Evolutionary conservation across 257 asterid genomes (phyloP).

Genomic region (Orobanche coerulescens): DNA sequence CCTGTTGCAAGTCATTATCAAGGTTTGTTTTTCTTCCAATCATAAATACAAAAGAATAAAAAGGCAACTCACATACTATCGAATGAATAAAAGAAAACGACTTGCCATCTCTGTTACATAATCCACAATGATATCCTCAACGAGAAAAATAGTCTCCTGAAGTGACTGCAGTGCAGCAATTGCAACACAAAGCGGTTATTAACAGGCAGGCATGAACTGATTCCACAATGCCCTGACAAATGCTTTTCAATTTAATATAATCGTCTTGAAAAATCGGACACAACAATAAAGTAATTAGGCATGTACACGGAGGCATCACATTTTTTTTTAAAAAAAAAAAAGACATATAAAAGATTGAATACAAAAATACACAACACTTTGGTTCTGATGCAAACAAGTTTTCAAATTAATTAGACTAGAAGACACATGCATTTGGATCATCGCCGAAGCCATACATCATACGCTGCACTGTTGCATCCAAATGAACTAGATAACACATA

Average conservation of each 20-base stretch:
- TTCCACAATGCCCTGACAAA: background rate
- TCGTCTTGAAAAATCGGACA: too few relatives aligned
- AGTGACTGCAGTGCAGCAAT: constrained; percentile 56
- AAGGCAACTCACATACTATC: too few relatives aligned
- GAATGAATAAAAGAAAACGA: background rate
- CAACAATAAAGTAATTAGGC: too few relatives aligned
- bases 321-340: too few relatives aligned
- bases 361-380: too few relatives aligned
- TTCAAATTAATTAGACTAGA: background rate
- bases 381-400: too few relatives aligned
- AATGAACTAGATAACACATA: background rate
- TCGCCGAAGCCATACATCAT: constrained; percentile 97
- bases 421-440: constrained; percentile 64
- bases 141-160: constrained; percentile 82
- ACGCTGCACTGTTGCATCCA: constrained; percentile 63
- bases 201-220: background rate
- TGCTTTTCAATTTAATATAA: background rate
- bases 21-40: background rate
- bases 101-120: constrained; percentile 87
- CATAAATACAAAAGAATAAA: background rate
- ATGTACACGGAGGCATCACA: too few relatives aligned
- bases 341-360: too few relatives aligned
- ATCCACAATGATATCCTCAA: constrained; percentile 91
- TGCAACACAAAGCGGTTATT: constrained; percentile 6
- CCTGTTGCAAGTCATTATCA: constrained; percentile 34